These are phyloP conservation scores for Apiospora aurea DNA, from an alignment of 2,329 filamentous ascomycete genomes.

Conservation along the genomic window DNA sequence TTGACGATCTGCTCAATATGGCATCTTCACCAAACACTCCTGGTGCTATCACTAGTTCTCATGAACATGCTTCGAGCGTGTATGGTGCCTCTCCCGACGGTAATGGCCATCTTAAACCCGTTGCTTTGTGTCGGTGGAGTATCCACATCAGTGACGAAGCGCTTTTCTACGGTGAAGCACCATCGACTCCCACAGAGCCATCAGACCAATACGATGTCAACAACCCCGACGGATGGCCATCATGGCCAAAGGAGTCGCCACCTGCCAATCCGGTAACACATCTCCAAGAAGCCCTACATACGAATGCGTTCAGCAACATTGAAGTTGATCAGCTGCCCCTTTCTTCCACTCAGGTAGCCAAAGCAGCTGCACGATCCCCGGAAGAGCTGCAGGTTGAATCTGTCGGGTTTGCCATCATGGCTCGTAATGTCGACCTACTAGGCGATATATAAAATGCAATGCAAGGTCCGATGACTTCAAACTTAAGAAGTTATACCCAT, in stretches of 20 bases:
- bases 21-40: not conserved
- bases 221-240: not conserved
- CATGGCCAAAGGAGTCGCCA: not conserved
- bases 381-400: not conserved
- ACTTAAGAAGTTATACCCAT: not conserved
- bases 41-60: not conserved
- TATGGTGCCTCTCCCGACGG: not conserved
- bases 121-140: not conserved
- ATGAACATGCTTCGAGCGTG: not conserved
- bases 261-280: not conserved
- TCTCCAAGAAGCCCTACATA: not conserved
- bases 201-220: constrained; percentile 8
- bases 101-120: not conserved
- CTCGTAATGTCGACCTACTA: not conserved
- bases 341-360: not conserved
- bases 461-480: not conserved
- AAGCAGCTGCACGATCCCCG: not conserved
- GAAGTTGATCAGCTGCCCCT: not conserved
- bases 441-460: not conserved
- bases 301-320: not conserved
- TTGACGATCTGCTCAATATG: constrained; percentile 16
- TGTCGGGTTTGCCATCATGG: not conserved
- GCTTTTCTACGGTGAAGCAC: not conserved
- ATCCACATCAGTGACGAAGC: not conserved
- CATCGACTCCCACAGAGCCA: constrained; percentile 8